A percentile compares a stretch with the other conserved stretches of the same genome.
Evolutionary conservation across 148 eudicot species (phyloP).

Genomic region (Oxyria digyna): DNA sequence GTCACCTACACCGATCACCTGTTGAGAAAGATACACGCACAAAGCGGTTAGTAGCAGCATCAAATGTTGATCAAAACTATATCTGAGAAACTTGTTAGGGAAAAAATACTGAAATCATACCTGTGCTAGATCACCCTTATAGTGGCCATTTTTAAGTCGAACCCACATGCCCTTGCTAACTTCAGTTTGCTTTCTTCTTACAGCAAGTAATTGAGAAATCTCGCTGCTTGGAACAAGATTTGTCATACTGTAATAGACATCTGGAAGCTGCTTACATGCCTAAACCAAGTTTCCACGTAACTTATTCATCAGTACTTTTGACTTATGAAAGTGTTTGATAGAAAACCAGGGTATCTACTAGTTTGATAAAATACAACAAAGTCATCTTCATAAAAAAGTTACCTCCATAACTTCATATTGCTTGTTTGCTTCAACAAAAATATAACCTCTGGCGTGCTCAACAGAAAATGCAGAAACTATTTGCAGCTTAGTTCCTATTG

Average conservation of each 20-base stretch:
- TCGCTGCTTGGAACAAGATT: conserved; percentile 55
- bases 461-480: conserved; percentile 72
- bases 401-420: conserved; percentile 77
- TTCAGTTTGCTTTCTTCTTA: conserved; percentile 45
- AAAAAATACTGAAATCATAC: conserved; percentile 28
- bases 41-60: not conserved
- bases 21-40: conserved; percentile 8
- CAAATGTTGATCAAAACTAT: not conserved
- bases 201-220: conserved; percentile 47
- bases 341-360: conserved; percentile 1
- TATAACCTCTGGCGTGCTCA: conserved; percentile 81
- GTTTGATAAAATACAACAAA: conserved; percentile 2
- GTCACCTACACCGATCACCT: conserved; percentile 67
- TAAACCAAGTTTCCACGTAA: conserved; percentile 13
- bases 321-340: not conserved
- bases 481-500: conserved; percentile 58
- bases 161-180: conserved; percentile 77
- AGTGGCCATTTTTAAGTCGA: conserved; percentile 78
- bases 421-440: conserved; percentile 74
- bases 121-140: conserved; percentile 88
- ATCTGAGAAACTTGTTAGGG: not conserved
- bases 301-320: not conserved
- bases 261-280: conserved; percentile 83
- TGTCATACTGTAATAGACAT: conserved; percentile 53
- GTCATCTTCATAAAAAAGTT: conserved; percentile 7